These are phyloP conservation scores for Suhomyces panamericanus DNA, from an alignment of 1,139 yeast species.

Conservation along the genomic window DNA sequence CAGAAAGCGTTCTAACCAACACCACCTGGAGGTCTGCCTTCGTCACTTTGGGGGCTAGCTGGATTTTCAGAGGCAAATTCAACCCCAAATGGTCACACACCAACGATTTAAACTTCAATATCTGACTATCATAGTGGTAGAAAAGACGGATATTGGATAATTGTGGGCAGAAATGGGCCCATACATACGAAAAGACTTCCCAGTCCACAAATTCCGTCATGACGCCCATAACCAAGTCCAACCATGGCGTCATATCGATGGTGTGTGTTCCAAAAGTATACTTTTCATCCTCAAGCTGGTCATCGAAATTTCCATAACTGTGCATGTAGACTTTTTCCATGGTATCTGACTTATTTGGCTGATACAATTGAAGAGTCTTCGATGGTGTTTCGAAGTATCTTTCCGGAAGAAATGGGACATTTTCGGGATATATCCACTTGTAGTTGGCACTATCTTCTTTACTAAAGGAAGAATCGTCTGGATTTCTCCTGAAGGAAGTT, in stretches of 20 bases:
- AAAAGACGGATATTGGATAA: constrained; percentile 63
- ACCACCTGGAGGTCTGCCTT: constrained; percentile 70
- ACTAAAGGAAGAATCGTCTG: constrained; percentile 24
- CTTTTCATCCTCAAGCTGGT: constrained; percentile 11
- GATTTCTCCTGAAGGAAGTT: constrained; percentile 55
- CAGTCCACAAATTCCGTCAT: constrained; percentile 61
- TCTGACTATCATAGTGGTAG: constrained; percentile 41
- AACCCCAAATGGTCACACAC: constrained; percentile 63
- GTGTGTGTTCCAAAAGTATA: constrained; percentile 10
- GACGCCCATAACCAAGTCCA: constrained; percentile 49
- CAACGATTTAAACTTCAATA: constrained; percentile 47
- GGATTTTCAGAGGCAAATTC: constrained; percentile 45
- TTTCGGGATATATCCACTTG: constrained; percentile 67
- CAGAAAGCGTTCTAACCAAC: constrained; percentile 62
- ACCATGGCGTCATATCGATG: constrained; percentile 54
- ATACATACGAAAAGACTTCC: constrained; percentile 67
- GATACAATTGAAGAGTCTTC: constrained; percentile 7
- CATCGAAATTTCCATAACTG: constrained; percentile 8
- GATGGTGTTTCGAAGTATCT: constrained; percentile 39
- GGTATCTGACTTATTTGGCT: constrained; percentile 1
- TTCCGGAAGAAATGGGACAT: constrained; percentile 47
- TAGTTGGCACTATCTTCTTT: constrained; percentile 11
- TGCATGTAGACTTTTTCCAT: background rate
- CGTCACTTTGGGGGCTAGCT: constrained; percentile 47
- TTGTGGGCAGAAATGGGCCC: constrained; percentile 75